Percentiles rank a stretch among this genome's conserved stretches.
phyloP scores from a whole-genome alignment of 805 yeast species.

The Ogataea pilisensis region DNA sequence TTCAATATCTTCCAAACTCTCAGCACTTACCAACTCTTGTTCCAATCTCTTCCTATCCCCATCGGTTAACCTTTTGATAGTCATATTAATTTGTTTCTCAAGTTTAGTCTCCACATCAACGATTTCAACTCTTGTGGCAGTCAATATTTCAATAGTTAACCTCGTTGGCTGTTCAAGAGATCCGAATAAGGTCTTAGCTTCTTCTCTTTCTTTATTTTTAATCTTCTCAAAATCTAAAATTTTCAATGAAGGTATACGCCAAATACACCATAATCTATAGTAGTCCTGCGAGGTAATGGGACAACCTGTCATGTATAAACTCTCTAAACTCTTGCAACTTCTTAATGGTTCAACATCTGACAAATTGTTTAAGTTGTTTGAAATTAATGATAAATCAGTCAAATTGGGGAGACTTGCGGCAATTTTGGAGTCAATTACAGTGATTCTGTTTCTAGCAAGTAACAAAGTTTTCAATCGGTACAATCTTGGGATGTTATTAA shows the following conservation, averaged over 20 bases:
- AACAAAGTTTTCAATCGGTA: conserved; percentile 48
- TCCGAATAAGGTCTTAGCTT: conserved; percentile 44
- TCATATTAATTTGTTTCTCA: conserved; percentile 15
- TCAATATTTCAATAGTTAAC: conserved; percentile 30
- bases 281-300: conserved; percentile 44
- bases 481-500: conserved; percentile 48
- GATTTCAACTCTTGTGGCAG: conserved; percentile 3
- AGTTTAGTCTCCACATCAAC: conserved; percentile 7
- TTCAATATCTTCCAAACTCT: conserved; percentile 70
- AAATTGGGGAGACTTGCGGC: conserved; percentile 41
- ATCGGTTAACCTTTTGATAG: conserved; percentile 44
- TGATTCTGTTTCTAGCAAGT: conserved; percentile 59
- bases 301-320: conserved; percentile 54
- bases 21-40: conserved; percentile 54
- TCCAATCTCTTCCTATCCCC: conserved; percentile 51
- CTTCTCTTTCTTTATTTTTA: conserved; percentile 46
- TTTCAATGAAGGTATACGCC: conserved; percentile 58
- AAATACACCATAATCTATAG: conserved; percentile 58
- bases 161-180: conserved; percentile 24
- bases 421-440: conserved; percentile 34
- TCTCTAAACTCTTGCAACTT: conserved; percentile 36
- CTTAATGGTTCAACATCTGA: conserved; percentile 37
- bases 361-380: conserved; percentile 45
- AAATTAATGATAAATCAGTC: conserved; percentile 45
- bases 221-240: conserved; percentile 68